Evolutionary conservation across 352 stramenopile species (phyloP), one percentile per base, ranked within the genome.

Genomic region (Globisporangium nunn): DNA sequence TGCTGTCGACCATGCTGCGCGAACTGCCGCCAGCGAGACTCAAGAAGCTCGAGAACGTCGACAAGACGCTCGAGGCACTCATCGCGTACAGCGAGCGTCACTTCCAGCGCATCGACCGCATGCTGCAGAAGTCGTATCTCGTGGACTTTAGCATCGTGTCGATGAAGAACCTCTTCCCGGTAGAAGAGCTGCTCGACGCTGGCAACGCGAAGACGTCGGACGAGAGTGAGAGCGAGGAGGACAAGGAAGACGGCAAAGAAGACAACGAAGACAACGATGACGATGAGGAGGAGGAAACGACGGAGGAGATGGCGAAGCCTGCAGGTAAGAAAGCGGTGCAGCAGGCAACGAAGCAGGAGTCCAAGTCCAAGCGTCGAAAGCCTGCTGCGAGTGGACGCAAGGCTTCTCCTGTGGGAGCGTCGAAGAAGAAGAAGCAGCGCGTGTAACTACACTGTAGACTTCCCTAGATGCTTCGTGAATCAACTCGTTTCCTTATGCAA

Each of bases 31-130:
- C 85, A 1, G 65, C 59, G 29, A 76, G 70, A 50, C 58, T 91
- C 51, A 87, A 91, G 68, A 71, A 88, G 56, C 64, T 96, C 51
- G 69, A 90, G 50, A 69, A 79, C 56, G 62, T 83, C 18, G 62
- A 59, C 18, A 79, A 82, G 72, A 95, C 97, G 12, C 71, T 99
- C 29, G 85, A 97, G 40, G 92, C 88, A 18, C 82, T 99, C 47
- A 89, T 97, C 56, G 92, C 95, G 18, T 99, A 99, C 77, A 98
- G 88, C 37, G 95, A 99, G 59, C 82, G 96, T 56, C 96, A 99
- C 77, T 97, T 98, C 71, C 91, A 98, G 70, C 88, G 96, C 50
- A 84, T 99, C 18, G 95, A 99, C 64, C 75, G 91, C 50, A 89
- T 99, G 60, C 80, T 98, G 44, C 90, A 98, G 70, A 97, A 96